Conservation (phyloP, 495 filamentous ascomycete species). For the Chaetomium fimeti region DNA sequence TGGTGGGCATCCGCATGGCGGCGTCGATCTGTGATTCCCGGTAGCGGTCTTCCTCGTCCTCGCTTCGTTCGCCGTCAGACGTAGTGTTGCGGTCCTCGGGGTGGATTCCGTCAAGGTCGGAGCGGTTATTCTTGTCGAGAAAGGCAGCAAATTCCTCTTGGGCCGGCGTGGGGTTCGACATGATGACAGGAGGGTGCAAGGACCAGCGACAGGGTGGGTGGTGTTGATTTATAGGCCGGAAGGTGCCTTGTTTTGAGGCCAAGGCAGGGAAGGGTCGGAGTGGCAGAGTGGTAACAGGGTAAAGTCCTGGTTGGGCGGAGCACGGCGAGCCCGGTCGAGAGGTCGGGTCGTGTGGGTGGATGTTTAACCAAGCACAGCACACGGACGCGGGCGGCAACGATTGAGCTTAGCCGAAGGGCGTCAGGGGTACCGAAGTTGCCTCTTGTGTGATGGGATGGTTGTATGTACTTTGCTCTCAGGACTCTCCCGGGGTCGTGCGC, state of each 20-base stretch:
- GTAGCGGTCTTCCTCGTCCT: slow-evolving; percentile 57
- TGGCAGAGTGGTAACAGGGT: slow-evolving; percentile 14
- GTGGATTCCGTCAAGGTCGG: slow-evolving; percentile 46
- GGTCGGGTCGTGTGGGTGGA: slow-evolving; percentile 5
- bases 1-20: slow-evolving; percentile 56
- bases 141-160: slow-evolving; percentile 84
- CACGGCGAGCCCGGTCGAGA: slow-evolving; percentile 29
- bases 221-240: slow-evolving; percentile 21
- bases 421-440: slow-evolving; percentile 5
- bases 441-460: not conserved
- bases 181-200: slow-evolving; percentile 42
- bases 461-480: not conserved
- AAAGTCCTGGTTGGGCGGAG: slow-evolving; percentile 13
- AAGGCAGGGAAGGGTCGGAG: slow-evolving; percentile 14
- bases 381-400: slow-evolving; percentile 10
- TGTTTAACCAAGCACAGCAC: slow-evolving; percentile 4
- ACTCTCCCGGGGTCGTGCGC: not conserved
- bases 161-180: slow-evolving; percentile 59
- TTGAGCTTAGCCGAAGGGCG: slow-evolving; percentile 3
- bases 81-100: slow-evolving; percentile 53
- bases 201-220: slow-evolving; percentile 16
- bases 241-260: slow-evolving; percentile 25
- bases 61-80: slow-evolving; percentile 43
- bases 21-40: slow-evolving; percentile 59
- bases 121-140: slow-evolving; percentile 56